Conservation (phyloP, 1,139 yeast species). For the Arxiozyma slooffiae region DNA sequence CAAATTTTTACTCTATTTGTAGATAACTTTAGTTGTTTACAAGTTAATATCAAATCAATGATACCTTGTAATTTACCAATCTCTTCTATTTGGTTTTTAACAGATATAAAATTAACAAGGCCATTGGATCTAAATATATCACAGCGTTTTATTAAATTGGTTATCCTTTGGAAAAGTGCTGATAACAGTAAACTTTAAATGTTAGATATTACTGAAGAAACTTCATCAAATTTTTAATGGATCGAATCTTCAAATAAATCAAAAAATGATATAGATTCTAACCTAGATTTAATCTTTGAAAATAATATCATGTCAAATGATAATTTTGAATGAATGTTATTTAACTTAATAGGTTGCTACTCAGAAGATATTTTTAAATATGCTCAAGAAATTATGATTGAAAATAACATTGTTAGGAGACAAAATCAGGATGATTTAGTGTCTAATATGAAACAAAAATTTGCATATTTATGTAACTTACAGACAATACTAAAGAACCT, state of each 20-base stretch:
- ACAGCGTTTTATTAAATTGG: conserved; percentile 22
- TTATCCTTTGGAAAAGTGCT: conserved; percentile 57
- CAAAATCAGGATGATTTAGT: conserved; percentile 7
- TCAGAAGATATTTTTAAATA: conserved; percentile 15
- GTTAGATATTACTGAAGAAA: conserved; percentile 27
- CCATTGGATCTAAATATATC: conserved; percentile 23
- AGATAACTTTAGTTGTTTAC: conserved; percentile 15
- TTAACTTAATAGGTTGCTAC: conserved; percentile 21
- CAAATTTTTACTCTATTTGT: conserved; percentile 35
- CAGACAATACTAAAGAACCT: conserved; percentile 42
- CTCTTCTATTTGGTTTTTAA: conserved; percentile 43
- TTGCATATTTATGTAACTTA: conserved; percentile 24
- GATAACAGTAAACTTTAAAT: conserved; percentile 41
- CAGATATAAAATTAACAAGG: conserved; percentile 29
- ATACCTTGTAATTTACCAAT: conserved; percentile 24
- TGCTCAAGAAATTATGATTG: conserved; percentile 21
- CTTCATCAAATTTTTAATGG: conserved; percentile 22
- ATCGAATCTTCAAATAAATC: conserved; percentile 25
- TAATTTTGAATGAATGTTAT: conserved; percentile 14
- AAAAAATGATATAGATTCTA: conserved; percentile 19
- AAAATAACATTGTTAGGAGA: conserved; percentile 19
- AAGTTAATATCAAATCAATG: conserved; percentile 7
- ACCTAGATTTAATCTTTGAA: conserved; percentile 12
- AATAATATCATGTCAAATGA: conserved; percentile 10
- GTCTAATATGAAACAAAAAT: conserved; percentile 8